These are phyloP conservation scores for Thymus mandschuricus DNA, from an alignment of 257 asterid genomes.

Conservation along the genomic window DNA sequence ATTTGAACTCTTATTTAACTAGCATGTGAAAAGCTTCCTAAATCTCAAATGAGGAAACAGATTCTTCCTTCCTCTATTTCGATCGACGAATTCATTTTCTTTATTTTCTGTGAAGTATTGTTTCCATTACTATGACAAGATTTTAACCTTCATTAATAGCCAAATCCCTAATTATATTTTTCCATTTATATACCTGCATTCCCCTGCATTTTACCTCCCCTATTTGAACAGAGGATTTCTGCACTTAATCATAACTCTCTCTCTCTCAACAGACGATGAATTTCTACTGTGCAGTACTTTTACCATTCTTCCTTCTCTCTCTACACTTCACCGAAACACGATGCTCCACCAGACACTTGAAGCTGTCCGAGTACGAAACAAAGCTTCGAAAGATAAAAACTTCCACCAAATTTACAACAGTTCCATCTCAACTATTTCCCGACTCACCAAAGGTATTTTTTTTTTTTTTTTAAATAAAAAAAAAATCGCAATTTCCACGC, in stretches of 20 bases:
- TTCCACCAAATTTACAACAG: background rate
- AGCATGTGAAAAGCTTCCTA: background rate
- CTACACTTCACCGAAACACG: slow-evolving; percentile 33
- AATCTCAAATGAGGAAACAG: background rate
- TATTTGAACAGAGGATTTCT: background rate
- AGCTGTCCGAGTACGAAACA: slow-evolving; percentile 46
- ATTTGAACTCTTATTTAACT: background rate
- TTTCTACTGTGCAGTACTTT: background rate
- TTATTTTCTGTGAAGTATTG: background rate
- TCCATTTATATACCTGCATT: background rate
- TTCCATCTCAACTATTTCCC: slow-evolving; percentile 26
- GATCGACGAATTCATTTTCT: background rate
- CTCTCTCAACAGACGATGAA: slow-evolving; percentile 15
- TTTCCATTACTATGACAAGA: background rate
- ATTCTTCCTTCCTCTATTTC: too few relatives aligned
- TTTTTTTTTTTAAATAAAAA: too few relatives aligned
- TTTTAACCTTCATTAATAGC: background rate
- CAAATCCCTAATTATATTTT: background rate
- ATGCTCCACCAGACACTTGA: slow-evolving; percentile 39
- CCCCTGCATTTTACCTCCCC: background rate
- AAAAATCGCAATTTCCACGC: background rate
- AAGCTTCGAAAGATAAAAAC: slow-evolving; percentile 37
- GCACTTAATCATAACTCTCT: background rate
- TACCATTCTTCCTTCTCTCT: slow-evolving; percentile 18
- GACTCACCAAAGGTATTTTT: slow-evolving; percentile 38